phyloP scores from a whole-genome alignment of 805 yeast genomes.

The Vanderwaltozyma verrucispora region DNA sequence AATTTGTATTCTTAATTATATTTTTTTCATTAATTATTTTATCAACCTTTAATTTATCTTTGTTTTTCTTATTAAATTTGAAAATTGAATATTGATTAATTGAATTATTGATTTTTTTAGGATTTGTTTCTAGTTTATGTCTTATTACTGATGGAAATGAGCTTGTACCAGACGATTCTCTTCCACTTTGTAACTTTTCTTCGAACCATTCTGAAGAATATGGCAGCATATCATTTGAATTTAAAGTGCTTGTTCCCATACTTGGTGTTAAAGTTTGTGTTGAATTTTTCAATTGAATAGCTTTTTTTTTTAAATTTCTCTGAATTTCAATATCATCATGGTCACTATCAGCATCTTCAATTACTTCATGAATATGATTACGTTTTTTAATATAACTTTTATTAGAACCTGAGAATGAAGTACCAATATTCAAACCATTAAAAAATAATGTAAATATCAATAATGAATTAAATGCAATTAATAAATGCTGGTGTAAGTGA shows the following conservation, averaged over 20 bases:
- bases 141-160: slow-evolving; percentile 22
- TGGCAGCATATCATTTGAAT: no score
- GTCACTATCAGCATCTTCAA: background rate
- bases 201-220: background rate
- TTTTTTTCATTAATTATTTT: background rate
- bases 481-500: slow-evolving; percentile 6
- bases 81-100: no score
- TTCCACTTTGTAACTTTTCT: background rate
- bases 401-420: background rate
- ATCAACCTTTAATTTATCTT: background rate
- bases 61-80: background rate
- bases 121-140: slow-evolving; percentile 16
- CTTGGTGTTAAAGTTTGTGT: slow-evolving; percentile 28
- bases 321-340: slow-evolving; percentile 1
- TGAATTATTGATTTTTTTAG: no score
- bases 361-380: background rate
- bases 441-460: slow-evolving; percentile 13
- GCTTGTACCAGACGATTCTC: slow-evolving; percentile 8
- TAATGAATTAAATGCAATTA: slow-evolving; percentile 13
- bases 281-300: slow-evolving; percentile 23
- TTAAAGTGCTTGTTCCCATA: no score
- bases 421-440: slow-evolving; percentile 16
- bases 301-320: slow-evolving; percentile 7
- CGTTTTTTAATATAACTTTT: no score
- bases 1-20: slow-evolving; percentile 1